Evolutionary conservation across 2,329 filamentous ascomycete species (phyloP).

Genomic region (Dryadomyces quercus-mongolicae): DNA sequence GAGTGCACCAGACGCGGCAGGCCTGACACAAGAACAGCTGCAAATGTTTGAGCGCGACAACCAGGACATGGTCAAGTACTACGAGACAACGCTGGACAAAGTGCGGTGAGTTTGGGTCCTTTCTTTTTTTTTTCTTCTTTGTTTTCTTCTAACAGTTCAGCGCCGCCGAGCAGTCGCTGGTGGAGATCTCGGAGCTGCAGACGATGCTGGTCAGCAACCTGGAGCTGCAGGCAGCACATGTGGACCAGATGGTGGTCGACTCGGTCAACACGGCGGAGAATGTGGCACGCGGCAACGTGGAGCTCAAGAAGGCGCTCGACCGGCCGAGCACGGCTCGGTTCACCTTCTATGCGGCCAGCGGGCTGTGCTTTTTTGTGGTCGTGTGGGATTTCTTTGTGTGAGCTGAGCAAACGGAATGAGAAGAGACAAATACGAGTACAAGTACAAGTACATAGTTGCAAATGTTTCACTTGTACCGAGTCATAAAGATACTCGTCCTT

Average conservation of each 20-base stretch:
- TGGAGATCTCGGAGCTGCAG: conserved; percentile 89
- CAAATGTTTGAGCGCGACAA: conserved; percentile 93
- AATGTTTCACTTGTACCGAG: no score
- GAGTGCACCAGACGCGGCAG: conserved; percentile 13
- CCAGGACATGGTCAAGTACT: conserved; percentile 82
- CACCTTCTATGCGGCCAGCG: conserved; percentile 70
- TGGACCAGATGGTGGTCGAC: conserved; percentile 78
- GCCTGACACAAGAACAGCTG: conserved; percentile 70
- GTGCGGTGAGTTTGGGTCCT: conserved; percentile 58
- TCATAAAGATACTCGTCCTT: no score
- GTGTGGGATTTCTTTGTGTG: conserved; percentile 63
- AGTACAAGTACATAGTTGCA: no score
- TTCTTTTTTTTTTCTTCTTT: background rate
- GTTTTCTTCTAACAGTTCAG: conserved; percentile 28
- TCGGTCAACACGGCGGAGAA: conserved; percentile 74
- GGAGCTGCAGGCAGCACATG: conserved; percentile 73
- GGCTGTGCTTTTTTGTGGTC: conserved; percentile 61
- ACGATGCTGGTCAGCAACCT: conserved; percentile 80
- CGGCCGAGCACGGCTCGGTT: conserved; percentile 60
- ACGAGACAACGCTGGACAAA: conserved; percentile 88
- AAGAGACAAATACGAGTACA: background rate
- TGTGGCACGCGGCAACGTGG: conserved; percentile 77
- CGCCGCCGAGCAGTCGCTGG: conserved; percentile 75
- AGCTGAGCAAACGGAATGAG: background rate
- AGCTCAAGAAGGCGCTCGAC: conserved; percentile 73